Evolutionary conservation across 345 rosid genomes (phyloP).

Genomic region (Fremontodendron californicum): DNA sequence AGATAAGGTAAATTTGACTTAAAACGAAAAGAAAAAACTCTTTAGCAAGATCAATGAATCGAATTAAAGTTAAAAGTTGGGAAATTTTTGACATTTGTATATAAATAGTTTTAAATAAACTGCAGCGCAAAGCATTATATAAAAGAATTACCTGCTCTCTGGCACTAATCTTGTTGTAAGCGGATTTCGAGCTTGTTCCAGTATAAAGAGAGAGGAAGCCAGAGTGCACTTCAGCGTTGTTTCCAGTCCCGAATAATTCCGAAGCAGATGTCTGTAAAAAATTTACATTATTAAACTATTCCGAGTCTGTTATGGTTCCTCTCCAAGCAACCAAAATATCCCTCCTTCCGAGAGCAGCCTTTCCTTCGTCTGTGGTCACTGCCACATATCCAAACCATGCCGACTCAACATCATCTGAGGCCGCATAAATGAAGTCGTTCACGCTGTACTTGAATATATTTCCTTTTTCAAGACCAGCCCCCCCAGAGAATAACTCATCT

Average conservation of each 20-base stretch:
- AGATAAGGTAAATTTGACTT: too few species aligned
- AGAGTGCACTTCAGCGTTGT: slow-evolving; percentile 49
- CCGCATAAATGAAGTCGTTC: slow-evolving; percentile 34
- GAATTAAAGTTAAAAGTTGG: too few species aligned
- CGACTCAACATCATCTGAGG: slow-evolving; percentile 47
- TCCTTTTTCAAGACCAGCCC: slow-evolving; percentile 29
- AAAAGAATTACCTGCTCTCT: slow-evolving; percentile 48
- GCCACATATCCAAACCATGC: slow-evolving; percentile 82
- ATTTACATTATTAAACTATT: slow-evolving; percentile 61
- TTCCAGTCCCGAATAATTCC: slow-evolving; percentile 36
- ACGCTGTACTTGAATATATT: slow-evolving; percentile 39
- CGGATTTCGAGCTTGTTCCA: slow-evolving; percentile 48
- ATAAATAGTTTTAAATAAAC: background rate
- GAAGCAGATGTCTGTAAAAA: slow-evolving; percentile 37
- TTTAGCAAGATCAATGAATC: too few species aligned
- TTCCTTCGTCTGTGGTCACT: slow-evolving; percentile 66
- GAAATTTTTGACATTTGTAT: background rate
- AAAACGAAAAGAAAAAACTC: too few species aligned
- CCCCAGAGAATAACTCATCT: slow-evolving; percentile 33
- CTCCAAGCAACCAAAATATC: slow-evolving; percentile 81
- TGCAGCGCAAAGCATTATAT: too few species aligned
- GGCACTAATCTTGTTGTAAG: slow-evolving; percentile 44
- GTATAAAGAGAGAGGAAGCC: slow-evolving; percentile 72
- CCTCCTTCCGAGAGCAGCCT: slow-evolving; percentile 57
- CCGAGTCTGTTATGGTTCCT: slow-evolving; percentile 57